A percentile compares a stretch with the other conserved stretches of the same genome.
phyloP scores from a whole-genome alignment of 1,139 yeast genomes.

The Starmera stellimalicola region DNA sequence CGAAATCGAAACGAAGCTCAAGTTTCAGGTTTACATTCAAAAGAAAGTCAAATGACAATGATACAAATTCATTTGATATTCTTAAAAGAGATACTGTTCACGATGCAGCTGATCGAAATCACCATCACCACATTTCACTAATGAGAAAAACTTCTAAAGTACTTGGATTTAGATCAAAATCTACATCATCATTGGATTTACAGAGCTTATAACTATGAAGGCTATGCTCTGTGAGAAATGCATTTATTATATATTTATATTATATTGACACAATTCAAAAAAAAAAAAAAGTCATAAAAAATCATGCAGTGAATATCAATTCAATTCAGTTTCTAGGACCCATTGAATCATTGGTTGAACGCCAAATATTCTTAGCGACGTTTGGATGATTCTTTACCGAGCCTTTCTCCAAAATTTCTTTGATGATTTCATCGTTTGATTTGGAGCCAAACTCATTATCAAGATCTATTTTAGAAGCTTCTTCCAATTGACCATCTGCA shows the following conservation, averaged over 20 bases:
- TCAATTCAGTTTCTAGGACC: constrained; percentile 3
- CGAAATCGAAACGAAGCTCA: neutral
- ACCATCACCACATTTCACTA: constrained; percentile 6
- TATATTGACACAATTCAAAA: constrained; percentile 2
- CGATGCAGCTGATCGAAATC: neutral
- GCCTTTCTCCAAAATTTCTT: constrained; percentile 48
- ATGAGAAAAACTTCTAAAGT: constrained; percentile 14
- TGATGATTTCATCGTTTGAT: constrained; percentile 39
- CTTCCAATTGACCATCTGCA: constrained; percentile 59
- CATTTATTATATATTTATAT: too few relatives aligned
- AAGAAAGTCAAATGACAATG: neutral
- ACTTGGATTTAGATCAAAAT: constrained; percentile 12
- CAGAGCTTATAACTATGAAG: too few relatives aligned
- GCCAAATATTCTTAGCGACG: constrained; percentile 12
- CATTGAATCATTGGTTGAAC: constrained; percentile 20
- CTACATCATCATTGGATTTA: too few relatives aligned
- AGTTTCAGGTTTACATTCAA: neutral
- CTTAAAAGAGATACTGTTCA: neutral
- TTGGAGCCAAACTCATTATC: constrained; percentile 57
- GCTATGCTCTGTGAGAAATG: too few relatives aligned
- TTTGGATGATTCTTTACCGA: constrained; percentile 28
- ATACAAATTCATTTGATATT: neutral
- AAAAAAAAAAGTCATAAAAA: neutral
- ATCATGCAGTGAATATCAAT: neutral
- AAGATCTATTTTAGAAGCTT: constrained; percentile 60